Evolutionary conservation across 768 basidiomycete species (phyloP).

Genomic region (Austroboletus festivus): DNA sequence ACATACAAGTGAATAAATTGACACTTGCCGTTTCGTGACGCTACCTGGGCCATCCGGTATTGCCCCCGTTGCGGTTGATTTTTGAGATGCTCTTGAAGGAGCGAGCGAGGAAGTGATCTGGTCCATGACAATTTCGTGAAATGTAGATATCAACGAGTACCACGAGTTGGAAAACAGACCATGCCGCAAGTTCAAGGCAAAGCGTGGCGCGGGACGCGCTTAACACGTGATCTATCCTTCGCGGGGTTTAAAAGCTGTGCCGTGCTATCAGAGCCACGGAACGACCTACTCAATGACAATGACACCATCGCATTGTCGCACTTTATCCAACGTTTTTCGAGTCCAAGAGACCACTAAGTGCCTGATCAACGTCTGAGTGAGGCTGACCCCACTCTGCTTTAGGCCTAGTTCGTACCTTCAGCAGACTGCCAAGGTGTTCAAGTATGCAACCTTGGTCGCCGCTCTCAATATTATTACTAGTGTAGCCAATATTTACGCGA

Average conservation of each 20-base stretch:
- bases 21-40: slow-evolving; percentile 75
- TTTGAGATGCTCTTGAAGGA: slow-evolving; percentile 54
- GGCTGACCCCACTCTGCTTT: not conserved
- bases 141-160: too few species aligned
- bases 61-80: slow-evolving; percentile 52
- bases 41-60: slow-evolving; percentile 64
- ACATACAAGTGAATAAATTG: not conserved
- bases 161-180: slow-evolving; percentile 8
- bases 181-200: too few species aligned
- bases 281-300: too few species aligned
- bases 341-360: slow-evolving; percentile 4
- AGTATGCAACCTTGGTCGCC: too few species aligned
- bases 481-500: too few species aligned
- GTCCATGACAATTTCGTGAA: slow-evolving; percentile 49
- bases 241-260: not conserved
- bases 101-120: slow-evolving; percentile 64
- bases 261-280: too few species aligned
- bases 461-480: too few species aligned
- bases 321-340: too few species aligned
- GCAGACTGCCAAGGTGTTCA: slow-evolving; percentile 25
- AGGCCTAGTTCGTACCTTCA: slow-evolving; percentile 20
- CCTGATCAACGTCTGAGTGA: not conserved
- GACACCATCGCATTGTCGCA: slow-evolving; percentile 12
- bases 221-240: slow-evolving; percentile 24
- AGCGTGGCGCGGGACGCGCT: too few species aligned